Evolutionary conservation across 495 filamentous ascomycete genomes (phyloP), one percentile per base, ranked within the genome.

Genomic region (Aspergillus leporis): DNA sequence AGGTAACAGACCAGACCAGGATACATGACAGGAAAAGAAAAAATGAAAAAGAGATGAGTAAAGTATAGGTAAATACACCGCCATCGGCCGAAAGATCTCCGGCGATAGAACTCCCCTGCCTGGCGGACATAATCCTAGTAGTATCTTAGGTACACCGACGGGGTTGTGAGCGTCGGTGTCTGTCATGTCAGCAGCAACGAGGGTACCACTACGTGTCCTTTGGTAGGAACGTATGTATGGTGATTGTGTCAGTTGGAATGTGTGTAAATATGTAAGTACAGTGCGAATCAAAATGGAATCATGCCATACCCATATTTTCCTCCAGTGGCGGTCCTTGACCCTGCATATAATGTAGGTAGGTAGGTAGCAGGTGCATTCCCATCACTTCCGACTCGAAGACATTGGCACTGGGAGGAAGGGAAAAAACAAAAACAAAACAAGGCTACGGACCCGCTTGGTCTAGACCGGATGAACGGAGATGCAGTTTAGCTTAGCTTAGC

Each of bases 391-490:
- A 36, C 9, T 2, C 34, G 34, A 14, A 36, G n/a, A 36, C 34
- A 6, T 28, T 14, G 9, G 34, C 4, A 10, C 34, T 3, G 34
- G 34, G 34, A 36, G 34, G 34, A 36, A 12, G 10, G 9, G 9
- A 21, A 14, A 45, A 45, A 45, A 21, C 5, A 45, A 21, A n/a
- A n/a, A 19, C 5, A n/a, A 45, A 45, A 45, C 41, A 3, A 45
- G 41, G 41, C 41, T 5, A 18, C 41, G n/a, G 41, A 45, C 41
- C 41, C 41, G 18, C 41, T 45, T 3, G 41, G 16, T 45, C 41
- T 45, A 21, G 41, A 45, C 41, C 41, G 41, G 41, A 45, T 45
- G 41, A 45, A 45, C 9, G 41, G 41, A 45, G 36, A 12, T 28
- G 36, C 9, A 2, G 41, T 45, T 45, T 4, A 21, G 6, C 2